Percentiles rank a stretch among this genome's conserved stretches.
phyloP scores from a whole-genome alignment of 345 rosid species.

The Noccaea caerulescens region DNA sequence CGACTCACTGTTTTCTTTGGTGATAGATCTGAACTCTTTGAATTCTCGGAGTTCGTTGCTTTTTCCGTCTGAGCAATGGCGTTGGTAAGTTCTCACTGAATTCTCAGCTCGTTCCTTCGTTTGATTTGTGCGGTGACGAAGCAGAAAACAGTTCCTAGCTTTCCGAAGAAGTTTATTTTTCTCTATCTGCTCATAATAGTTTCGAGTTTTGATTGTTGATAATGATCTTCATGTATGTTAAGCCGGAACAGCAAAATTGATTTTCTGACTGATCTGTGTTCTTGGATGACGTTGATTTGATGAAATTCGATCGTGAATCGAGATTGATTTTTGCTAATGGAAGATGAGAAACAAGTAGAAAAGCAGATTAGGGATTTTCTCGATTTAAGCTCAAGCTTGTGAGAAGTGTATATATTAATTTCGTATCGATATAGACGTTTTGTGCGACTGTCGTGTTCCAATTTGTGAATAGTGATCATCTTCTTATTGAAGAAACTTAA shows the following conservation, averaged over 20 bases:
- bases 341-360: too few species aligned
- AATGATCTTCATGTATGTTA: neutral
- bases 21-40: constrained; percentile 58
- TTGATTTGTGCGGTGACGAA: constrained; percentile 4
- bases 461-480: neutral
- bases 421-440: neutral
- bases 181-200: neutral
- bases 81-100: constrained; percentile 52
- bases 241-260: neutral
- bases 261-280: neutral
- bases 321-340: too few species aligned
- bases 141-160: neutral
- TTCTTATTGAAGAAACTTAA: neutral
- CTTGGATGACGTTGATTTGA: neutral
- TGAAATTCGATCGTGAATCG: too few species aligned
- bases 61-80: constrained; percentile 62
- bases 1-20: constrained; percentile 3
- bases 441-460: neutral
- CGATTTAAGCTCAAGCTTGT: too few species aligned
- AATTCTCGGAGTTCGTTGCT: constrained; percentile 40
- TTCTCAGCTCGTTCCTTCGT: neutral
- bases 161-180: neutral
- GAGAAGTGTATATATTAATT: neutral
- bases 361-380: too few species aligned
- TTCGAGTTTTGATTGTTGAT: neutral